A percentile compares a stretch with the other conserved stretches of the same genome.
These are phyloP conservation scores for Fusarium sp. DNA, from an alignment of 2,329 filamentous ascomycete species.

Conservation along the genomic window DNA sequence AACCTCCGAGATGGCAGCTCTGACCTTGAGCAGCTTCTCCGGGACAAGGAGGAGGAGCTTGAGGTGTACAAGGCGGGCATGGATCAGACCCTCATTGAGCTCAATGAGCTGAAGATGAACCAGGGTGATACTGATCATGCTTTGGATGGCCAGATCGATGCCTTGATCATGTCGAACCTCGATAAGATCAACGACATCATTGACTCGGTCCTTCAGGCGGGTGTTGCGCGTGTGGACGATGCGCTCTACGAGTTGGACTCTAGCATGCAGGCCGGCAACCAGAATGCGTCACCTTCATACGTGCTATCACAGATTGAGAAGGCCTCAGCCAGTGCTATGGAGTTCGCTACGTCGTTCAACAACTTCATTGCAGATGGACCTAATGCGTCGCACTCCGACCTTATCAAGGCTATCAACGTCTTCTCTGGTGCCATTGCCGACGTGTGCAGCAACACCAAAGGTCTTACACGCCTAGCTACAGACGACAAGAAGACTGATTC, in stretches of 20 bases:
- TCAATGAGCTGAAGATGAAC: slow-evolving; percentile 86
- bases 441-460: slow-evolving; percentile 96
- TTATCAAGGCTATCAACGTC: slow-evolving; percentile 92
- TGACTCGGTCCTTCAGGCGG: slow-evolving; percentile 93
- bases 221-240: slow-evolving; percentile 94
- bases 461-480: slow-evolving; percentile 89
- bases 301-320: slow-evolving; percentile 98
- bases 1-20: slow-evolving; percentile 84
- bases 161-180: slow-evolving; percentile 85
- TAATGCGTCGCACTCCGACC: slow-evolving; percentile 87
- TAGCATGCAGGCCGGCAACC: slow-evolving; percentile 97
- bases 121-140: slow-evolving; percentile 82
- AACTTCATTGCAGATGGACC: slow-evolving; percentile 98
- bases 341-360: slow-evolving; percentile 98
- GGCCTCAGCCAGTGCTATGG: slow-evolving; percentile 91
- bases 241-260: slow-evolving; percentile 97
- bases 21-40: slow-evolving; percentile 86
- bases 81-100: slow-evolving; percentile 93
- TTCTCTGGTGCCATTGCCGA: slow-evolving; percentile 93
- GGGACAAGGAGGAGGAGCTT: slow-evolving; percentile 96
- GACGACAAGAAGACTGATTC: slow-evolving; percentile 96
- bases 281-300: slow-evolving; percentile 94
- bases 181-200: slow-evolving; percentile 98
- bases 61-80: slow-evolving; percentile 98
- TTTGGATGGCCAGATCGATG: slow-evolving; percentile 91